phyloP scores from a whole-genome alignment of 1,284 basidiomycete species.

The Clitocybe nebularis region DNA sequence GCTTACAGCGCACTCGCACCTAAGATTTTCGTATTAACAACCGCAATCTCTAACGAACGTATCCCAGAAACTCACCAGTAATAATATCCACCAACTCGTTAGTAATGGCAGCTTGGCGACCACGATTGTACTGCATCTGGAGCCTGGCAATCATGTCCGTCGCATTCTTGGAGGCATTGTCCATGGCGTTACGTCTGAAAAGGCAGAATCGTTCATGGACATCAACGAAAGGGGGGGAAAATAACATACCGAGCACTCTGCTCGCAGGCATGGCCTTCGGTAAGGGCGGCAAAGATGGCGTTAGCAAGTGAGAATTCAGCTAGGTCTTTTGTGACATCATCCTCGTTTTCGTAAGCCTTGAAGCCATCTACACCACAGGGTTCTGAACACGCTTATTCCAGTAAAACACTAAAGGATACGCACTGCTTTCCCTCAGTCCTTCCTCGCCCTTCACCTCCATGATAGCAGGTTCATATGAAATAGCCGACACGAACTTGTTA shows the following conservation, averaged over 20 bases:
- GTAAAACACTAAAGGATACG: constrained; percentile 25
- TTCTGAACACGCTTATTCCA: not conserved
- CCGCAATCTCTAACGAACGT: constrained; percentile 1
- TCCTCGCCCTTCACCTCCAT: constrained; percentile 82
- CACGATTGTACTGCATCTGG: constrained; percentile 97
- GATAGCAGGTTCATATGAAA: constrained; percentile 84
- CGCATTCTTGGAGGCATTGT: constrained; percentile 99
- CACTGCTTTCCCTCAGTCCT: constrained; percentile 74
- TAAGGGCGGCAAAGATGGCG: constrained; percentile 92
- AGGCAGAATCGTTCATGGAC: constrained; percentile 12
- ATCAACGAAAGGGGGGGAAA: not conserved
- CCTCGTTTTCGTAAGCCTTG: constrained; percentile 93
- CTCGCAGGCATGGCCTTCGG: constrained; percentile 96
- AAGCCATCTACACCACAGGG: constrained; percentile 59
- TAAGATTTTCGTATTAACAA: constrained; percentile 12
- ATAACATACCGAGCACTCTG: constrained; percentile 72
- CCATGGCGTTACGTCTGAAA: constrained; percentile 92
- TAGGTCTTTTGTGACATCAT: constrained; percentile 91
- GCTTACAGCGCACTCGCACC: constrained; percentile 39
- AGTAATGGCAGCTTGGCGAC: constrained; percentile 97
- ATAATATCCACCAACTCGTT: constrained; percentile 96
- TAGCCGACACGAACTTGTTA: constrained; percentile 94
- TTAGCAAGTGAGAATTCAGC: constrained; percentile 97
- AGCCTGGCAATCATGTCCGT: constrained; percentile 84
- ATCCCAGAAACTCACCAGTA: constrained; percentile 58